Evolutionary conservation across 371 early-diverging fungal species (phyloP).

Genomic region (Mortierella polycephala): DNA sequence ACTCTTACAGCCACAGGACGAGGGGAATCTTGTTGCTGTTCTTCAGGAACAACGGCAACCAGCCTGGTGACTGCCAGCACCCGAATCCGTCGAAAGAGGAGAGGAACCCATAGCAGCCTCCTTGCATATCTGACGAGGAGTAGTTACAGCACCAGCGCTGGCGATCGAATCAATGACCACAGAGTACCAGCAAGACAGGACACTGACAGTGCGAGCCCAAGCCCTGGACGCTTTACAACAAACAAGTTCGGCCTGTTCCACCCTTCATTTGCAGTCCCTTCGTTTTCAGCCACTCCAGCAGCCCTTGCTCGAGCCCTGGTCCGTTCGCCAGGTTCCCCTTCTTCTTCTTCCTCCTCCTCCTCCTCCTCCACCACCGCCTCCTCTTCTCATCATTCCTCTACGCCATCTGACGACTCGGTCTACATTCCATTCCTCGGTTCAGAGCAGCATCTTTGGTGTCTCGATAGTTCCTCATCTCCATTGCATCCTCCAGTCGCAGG

Average conservation of each 20-base stretch:
- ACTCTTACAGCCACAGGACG: background rate
- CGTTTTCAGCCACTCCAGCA: background rate
- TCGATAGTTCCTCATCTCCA: background rate
- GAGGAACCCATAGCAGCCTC: slow-evolving; percentile 1
- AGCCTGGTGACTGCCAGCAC: slow-evolving; percentile 9
- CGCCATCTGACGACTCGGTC: background rate
- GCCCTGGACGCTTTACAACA: too few relatives aligned
- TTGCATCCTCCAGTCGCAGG: too few relatives aligned
- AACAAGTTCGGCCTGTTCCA: too few relatives aligned
- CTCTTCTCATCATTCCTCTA: background rate
- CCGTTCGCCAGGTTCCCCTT: background rate
- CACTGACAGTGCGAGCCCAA: too few relatives aligned
- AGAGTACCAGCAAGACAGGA: too few relatives aligned
- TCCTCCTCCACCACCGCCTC: background rate
- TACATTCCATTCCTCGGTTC: background rate
- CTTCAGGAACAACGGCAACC: slow-evolving; percentile 5
- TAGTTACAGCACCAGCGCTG: background rate
- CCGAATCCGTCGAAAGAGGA: slow-evolving; percentile 1
- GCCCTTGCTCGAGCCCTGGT: slow-evolving; percentile 1
- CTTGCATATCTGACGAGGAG: background rate
- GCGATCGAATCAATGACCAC: background rate
- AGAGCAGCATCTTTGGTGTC: background rate
- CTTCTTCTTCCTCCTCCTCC: background rate
- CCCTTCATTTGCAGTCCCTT: background rate
- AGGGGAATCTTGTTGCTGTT: background rate